These are phyloP conservation scores for Ophiostoma tasmaniense DNA, from an alignment of 2,329 filamentous ascomycete genomes.

Conservation along the genomic window DNA sequence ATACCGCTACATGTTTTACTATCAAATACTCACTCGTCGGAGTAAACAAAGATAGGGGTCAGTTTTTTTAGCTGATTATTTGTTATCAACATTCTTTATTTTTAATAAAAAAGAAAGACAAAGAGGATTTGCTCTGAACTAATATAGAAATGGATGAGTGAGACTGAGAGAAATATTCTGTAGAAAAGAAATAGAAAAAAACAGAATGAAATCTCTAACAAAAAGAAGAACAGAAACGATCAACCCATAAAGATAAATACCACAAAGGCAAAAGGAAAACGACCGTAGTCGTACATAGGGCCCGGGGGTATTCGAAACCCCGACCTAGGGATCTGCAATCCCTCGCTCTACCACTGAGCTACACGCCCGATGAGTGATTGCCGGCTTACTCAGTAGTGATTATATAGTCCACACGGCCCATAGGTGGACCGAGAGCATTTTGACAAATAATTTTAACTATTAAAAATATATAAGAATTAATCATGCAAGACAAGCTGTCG, in stretches of 20 bases:
- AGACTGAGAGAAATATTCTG: too few relatives aligned
- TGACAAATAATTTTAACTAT: background rate
- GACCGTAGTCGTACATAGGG: background rate
- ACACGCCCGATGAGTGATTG: slow-evolving; percentile 2
- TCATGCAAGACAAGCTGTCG: background rate
- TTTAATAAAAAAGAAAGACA: too few relatives aligned
- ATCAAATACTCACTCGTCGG: too few relatives aligned
- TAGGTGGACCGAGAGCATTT: background rate
- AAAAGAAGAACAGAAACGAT: background rate
- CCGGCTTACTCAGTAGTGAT: background rate
- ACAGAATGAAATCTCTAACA: too few relatives aligned
- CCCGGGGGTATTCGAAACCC: slow-evolving; percentile 7
- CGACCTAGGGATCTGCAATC: slow-evolving; percentile 9
- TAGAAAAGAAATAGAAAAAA: background rate
- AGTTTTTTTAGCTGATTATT: too few relatives aligned
- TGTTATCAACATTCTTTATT: too few relatives aligned
- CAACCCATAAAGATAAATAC: background rate
- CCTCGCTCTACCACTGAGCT: slow-evolving; percentile 9
- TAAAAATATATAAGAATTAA: background rate
- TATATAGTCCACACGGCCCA: background rate
- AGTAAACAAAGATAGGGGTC: too few relatives aligned
- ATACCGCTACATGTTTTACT: too few relatives aligned
- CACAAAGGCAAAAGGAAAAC: background rate
- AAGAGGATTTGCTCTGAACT: too few relatives aligned
- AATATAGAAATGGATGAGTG: too few relatives aligned